Percentiles rank a stretch among this genome's conserved stretches.
These are phyloP conservation scores for Monosporascus ibericus DNA, from an alignment of 2,329 filamentous ascomycete species.

Conservation along the genomic window DNA sequence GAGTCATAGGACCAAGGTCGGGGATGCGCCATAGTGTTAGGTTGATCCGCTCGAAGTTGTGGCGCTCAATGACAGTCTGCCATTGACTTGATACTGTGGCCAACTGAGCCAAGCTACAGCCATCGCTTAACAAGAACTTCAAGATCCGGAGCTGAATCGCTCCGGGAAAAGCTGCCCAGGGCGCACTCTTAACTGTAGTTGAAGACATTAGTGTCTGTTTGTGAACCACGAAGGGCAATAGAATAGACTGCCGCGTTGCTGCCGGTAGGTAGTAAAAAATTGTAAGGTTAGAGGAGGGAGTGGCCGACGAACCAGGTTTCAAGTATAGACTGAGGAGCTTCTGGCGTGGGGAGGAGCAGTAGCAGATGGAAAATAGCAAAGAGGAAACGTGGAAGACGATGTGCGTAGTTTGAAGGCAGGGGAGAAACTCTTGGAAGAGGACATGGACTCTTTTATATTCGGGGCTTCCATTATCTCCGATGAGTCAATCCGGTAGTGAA, in stretches of 20 bases:
- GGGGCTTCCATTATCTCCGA: constrained; percentile 1
- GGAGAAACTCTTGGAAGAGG: not conserved
- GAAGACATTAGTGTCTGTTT: constrained; percentile 4
- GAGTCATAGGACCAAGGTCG: constrained; percentile 20
- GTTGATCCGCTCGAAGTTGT: constrained; percentile 25
- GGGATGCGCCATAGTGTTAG: constrained; percentile 22
- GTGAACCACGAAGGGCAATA: too few relatives aligned
- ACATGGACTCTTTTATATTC: constrained; percentile 1
- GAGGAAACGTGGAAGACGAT: not conserved
- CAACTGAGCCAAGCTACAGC: constrained; percentile 14
- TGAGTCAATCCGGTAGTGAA: not conserved
- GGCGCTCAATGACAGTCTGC: constrained; percentile 22
- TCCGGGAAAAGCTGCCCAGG: constrained; percentile 7
- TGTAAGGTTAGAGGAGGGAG: constrained; percentile 1
- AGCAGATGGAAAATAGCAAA: not conserved
- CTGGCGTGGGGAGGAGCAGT: not conserved
- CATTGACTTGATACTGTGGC: constrained; percentile 26
- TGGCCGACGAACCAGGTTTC: not conserved
- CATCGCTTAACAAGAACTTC: constrained; percentile 13
- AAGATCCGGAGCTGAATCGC: constrained; percentile 20
- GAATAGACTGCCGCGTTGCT: too few relatives aligned
- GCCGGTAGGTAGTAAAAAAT: not conserved
- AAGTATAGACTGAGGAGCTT: not conserved
- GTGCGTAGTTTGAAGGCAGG: not conserved
- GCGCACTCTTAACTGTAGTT: constrained; percentile 5